Percentiles rank a stretch among this genome's conserved stretches.
Conservation (phyloP, 2,329 filamentous ascomycete species). For the Curvularia lunata region DNA sequence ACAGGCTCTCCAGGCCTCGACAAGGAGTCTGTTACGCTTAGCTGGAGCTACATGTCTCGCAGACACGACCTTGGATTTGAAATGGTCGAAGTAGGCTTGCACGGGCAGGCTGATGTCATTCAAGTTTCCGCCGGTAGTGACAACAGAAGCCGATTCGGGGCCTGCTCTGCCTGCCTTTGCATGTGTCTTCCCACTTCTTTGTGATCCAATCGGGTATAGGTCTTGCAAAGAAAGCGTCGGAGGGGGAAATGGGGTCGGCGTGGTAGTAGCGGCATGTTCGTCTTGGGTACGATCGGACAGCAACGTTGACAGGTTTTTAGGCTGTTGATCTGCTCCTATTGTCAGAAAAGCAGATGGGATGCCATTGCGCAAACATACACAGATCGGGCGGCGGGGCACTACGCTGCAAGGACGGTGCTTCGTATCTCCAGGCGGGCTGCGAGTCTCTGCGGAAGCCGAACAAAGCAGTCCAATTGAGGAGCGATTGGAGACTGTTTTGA, state of each 20-base stretch:
- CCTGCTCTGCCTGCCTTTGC: neutral
- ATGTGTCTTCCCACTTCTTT: neutral
- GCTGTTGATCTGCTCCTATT: conserved; percentile 3
- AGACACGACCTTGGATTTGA: conserved; percentile 15
- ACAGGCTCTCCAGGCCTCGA: conserved; percentile 13
- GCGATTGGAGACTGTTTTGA: conserved; percentile 27
- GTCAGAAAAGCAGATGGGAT: conserved; percentile 2
- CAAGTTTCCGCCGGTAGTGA: neutral
- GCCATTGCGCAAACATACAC: conserved; percentile 25
- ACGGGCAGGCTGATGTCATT: neutral
- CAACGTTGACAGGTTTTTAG: conserved; percentile 1
- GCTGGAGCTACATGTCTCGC: conserved; percentile 1
- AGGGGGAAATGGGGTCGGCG: neutral
- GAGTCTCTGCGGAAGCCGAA: conserved; percentile 35
- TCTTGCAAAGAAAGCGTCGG: conserved; percentile 13
- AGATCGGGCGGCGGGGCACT: conserved; percentile 16
- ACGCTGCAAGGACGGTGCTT: conserved; percentile 38
- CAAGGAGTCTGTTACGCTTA: conserved; percentile 5
- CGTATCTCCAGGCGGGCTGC: conserved; percentile 43
- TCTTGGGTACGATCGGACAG: neutral
- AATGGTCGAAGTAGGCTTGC: conserved; percentile 16
- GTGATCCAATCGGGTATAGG: neutral
- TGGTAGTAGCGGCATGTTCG: conserved; percentile 1
- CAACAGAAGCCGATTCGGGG: neutral
- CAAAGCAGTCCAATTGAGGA: conserved; percentile 37